Evolutionary conservation across 108 stramenopile genomes (phyloP), one percentile per base, ranked within the genome.

Genomic region (Stephanodiscus minutulus): DNA sequence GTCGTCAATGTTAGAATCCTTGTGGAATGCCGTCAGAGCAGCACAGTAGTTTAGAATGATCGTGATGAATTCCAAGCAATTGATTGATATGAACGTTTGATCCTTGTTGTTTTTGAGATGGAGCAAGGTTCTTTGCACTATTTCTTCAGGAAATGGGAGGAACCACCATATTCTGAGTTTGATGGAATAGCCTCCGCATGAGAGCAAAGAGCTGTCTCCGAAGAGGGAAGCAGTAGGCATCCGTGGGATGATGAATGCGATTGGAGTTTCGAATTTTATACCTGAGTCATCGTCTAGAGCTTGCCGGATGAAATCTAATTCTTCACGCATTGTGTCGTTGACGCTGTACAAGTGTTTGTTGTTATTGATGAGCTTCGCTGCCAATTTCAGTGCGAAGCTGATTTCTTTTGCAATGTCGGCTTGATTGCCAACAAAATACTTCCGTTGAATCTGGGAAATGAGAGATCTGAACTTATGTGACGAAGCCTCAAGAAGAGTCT

Each of bases 21-120:
- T 35, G 35, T 35, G 5, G 33, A 53, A 47, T n/a, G 65, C 66
- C 3, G 37, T 41, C 0, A 66, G 2, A 1, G 74, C 25, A 0
- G 66, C 74, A 12, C 44, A 41, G n/a, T 61, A 67, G 21, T 48
- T 61, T 27, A 74, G 37, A 24, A 74, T 74, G 44, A 61, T 61
- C 1, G 57, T 27, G 2, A 53, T 39, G 22, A 61, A 74, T 52
- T 74, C 73, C 1, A 73, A 54, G 24, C 36, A 36, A 44, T n/a
- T n/a, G n/a, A n/a, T n/a, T n/a, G n/a, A n/a, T n/a, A n/a, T n/a
- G n/a, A n/a, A n/a, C n/a, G n/a, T 63, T 63, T 49, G 3, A 3
- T 49, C 48, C 18, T 49, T 20, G 20, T 49, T 49, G 2, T 49
- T 9, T 49, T 49, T 4, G 6, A 49, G 20, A 9, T 49, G 20